These are phyloP conservation scores for Centaurea solstitialis DNA, from an alignment of 129 eudicot species.

Conservation along the genomic window DNA sequence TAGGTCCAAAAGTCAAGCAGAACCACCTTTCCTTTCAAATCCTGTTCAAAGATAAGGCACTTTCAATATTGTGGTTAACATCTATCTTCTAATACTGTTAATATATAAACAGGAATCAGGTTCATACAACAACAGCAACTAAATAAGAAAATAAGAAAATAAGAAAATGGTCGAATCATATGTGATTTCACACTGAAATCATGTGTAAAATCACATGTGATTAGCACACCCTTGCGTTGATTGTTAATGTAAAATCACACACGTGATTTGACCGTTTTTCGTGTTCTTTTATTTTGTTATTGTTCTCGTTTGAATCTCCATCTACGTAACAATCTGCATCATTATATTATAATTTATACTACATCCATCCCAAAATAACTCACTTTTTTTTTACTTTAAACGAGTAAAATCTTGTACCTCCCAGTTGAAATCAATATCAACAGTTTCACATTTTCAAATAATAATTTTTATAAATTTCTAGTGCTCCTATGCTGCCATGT, in stretches of 20 bases:
- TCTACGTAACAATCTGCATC: background rate
- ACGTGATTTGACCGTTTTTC: too few species aligned
- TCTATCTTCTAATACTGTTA: constrained; percentile 1
- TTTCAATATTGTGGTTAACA: background rate
- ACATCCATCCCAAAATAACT: background rate
- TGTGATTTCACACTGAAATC: too few species aligned
- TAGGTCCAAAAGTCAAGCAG: constrained; percentile 98
- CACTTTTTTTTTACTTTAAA: background rate
- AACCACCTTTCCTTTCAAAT: constrained; percentile 95
- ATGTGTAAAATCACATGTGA: too few species aligned
- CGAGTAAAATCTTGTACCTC: background rate
- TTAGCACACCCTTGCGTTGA: too few species aligned
- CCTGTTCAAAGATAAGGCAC: constrained; percentile 45
- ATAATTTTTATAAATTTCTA: background rate
- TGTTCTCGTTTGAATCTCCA: too few species aligned
- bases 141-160: too few species aligned
- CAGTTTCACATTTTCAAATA: background rate
- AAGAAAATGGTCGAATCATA: too few species aligned
- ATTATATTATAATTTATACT: background rate
- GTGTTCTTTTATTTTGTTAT: too few species aligned
- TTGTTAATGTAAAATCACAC: too few species aligned
- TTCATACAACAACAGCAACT: too few species aligned
- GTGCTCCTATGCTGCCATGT: background rate
- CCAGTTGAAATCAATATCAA: background rate
- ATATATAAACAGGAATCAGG: background rate